These are phyloP conservation scores for Xerocomus potaroensis DNA, from an alignment of 768 basidiomycete species.

Conservation along the genomic window DNA sequence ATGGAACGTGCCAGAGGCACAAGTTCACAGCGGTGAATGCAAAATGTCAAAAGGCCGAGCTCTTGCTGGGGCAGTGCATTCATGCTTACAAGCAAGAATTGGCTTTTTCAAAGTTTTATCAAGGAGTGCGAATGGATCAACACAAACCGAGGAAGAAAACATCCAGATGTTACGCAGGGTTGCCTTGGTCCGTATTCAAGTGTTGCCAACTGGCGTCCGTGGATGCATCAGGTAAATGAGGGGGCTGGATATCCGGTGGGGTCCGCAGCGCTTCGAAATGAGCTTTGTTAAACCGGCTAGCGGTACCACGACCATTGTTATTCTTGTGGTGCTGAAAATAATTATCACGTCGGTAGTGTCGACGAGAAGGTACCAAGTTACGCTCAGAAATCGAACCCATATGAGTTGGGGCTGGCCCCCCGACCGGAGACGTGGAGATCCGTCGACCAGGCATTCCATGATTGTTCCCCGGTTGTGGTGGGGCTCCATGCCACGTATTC, in stretches of 20 bases:
- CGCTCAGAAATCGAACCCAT: conserved; percentile 21
- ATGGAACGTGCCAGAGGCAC: background rate
- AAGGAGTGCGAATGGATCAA: conserved; percentile 1
- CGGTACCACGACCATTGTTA: conserved; percentile 16
- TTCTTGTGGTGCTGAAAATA: conserved; percentile 27
- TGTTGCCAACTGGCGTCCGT: conserved; percentile 19
- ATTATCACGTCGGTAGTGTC: conserved; percentile 31
- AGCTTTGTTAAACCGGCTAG: conserved; percentile 18
- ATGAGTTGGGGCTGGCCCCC: conserved; percentile 12
- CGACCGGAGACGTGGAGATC: conserved; percentile 11
- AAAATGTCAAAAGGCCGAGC: background rate
- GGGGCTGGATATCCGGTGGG: conserved; percentile 13
- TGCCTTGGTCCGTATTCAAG: conserved; percentile 12
- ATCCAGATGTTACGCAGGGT: conserved; percentile 1
- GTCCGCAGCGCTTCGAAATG: conserved; percentile 17
- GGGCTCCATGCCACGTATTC: conserved; percentile 23
- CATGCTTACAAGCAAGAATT: conserved; percentile 2
- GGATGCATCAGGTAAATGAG: conserved; percentile 9
- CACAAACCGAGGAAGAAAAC: conserved; percentile 9
- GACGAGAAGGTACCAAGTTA: conserved; percentile 23
- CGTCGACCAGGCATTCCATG: conserved; percentile 15
- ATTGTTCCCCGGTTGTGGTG: conserved; percentile 14
- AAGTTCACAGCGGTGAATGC: too few species aligned
- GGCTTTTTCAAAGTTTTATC: background rate
- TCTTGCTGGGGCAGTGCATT: background rate